Evolutionary conservation across 768 basidiomycete genomes (phyloP).

Genomic region (Amanita pallidorosea): DNA sequence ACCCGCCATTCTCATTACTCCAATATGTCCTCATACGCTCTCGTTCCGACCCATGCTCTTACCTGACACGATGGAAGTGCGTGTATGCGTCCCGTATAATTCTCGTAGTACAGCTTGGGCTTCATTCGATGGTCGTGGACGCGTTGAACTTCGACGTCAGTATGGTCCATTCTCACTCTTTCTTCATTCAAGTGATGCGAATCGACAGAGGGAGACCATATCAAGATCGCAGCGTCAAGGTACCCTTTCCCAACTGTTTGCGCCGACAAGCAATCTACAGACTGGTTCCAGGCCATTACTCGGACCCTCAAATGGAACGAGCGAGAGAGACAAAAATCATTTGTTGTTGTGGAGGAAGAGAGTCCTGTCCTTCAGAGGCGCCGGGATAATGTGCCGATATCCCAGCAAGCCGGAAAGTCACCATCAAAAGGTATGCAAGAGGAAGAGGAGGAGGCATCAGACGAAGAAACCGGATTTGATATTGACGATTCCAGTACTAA

Average conservation of each 20-base stretch:
- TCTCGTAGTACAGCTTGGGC: constrained; percentile 98
- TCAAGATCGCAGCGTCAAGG: constrained; percentile 94
- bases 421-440: constrained; percentile 17
- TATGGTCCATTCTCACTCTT: constrained; percentile 7
- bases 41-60: constrained; percentile 98
- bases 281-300: constrained; percentile 98
- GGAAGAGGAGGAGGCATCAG: constrained; percentile 36
- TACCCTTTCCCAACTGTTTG: constrained; percentile 99
- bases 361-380: constrained; percentile 31
- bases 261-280: constrained; percentile 93
- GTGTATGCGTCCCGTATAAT: constrained; percentile 98
- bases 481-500: constrained; percentile 65
- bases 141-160: constrained; percentile 92
- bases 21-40: constrained; percentile 96
- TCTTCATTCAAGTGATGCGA: constrained; percentile 7
- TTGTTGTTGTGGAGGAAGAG: constrained; percentile 89
- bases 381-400: constrained; percentile 12
- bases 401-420: constrained; percentile 30
- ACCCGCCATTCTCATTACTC: constrained; percentile 91
- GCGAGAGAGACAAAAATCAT: constrained; percentile 95
- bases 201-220: constrained; percentile 88
- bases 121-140: constrained; percentile 93
- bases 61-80: constrained; percentile 96
- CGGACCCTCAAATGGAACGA: constrained; percentile 99
- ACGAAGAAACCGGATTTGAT: constrained; percentile 66